Evolutionary conservation across 2,329 filamentous ascomycete genomes (phyloP).

Genomic region (Aschersonia sp.): DNA sequence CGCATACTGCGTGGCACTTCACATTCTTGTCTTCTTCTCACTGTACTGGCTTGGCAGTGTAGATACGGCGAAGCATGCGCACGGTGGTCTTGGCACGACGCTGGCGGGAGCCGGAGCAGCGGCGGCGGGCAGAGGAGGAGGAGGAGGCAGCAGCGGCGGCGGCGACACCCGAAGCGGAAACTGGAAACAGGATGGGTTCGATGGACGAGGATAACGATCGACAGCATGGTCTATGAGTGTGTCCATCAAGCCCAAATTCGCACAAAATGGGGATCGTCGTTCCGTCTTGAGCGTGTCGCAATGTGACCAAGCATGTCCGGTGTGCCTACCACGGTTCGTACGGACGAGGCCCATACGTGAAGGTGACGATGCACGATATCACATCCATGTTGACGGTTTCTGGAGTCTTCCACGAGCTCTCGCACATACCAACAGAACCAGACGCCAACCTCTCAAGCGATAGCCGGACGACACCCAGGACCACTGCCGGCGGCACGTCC

Average conservation of each 20-base stretch:
- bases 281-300: no score
- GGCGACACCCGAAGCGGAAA: conserved; percentile 28
- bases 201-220: conserved; percentile 15
- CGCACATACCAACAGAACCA: no score
- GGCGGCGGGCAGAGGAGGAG: background rate
- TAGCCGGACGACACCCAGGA: background rate
- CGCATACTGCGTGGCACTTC: conserved; percentile 76
- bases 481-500: no score
- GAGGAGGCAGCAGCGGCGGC: conserved; percentile 20
- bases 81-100: conserved; percentile 33
- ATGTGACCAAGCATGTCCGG: no score
- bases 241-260: background rate
- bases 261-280: background rate
- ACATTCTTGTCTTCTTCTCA: conserved; percentile 75
- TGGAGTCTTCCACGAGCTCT: no score
- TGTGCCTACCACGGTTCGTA: no score
- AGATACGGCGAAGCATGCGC: conserved; percentile 48
- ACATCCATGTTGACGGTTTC: no score
- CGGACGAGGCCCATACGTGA: no score
- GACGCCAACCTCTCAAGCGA: no score
- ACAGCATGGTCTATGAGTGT: background rate
- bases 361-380: no score
- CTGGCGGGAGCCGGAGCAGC: conserved; percentile 22
- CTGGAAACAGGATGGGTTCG: conserved; percentile 52
- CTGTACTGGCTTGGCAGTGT: conserved; percentile 69